Evolutionary conservation across 2,329 filamentous ascomycete species (phyloP).

Genomic region (Fusarium multiceps): DNA sequence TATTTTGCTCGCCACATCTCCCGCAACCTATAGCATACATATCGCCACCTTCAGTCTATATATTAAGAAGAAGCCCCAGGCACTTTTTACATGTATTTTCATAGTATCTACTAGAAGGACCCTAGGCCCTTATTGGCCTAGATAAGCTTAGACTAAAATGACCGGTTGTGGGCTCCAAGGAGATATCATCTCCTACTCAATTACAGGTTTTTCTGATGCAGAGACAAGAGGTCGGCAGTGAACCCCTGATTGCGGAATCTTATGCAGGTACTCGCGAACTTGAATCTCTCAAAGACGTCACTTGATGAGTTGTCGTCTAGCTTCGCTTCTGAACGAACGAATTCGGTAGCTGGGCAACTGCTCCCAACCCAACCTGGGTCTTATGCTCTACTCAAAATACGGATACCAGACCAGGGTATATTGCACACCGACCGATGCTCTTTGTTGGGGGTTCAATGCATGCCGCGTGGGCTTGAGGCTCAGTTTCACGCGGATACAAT

Average conservation of each 20-base stretch:
- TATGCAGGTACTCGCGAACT: constrained; percentile 33
- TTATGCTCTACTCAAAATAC: background rate
- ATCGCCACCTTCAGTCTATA: too few relatives aligned
- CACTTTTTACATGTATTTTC: too few relatives aligned
- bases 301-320: background rate
- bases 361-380: background rate
- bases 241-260: constrained; percentile 19
- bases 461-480: constrained; percentile 27
- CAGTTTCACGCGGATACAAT: constrained; percentile 1
- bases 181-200: background rate
- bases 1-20: too few relatives aligned
- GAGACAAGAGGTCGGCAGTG: background rate
- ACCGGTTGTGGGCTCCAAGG: too few relatives aligned
- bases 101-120: too few relatives aligned
- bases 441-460: constrained; percentile 1
- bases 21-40: too few relatives aligned
- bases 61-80: too few relatives aligned
- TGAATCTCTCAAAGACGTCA: background rate
- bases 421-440: background rate
- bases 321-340: background rate
- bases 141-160: too few relatives aligned
- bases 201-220: constrained; percentile 22
- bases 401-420: background rate
- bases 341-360: background rate
- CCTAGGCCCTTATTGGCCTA: too few relatives aligned